phyloP scores from a whole-genome alignment of 176 grass and related monocot species.

The Raddia guianensis region DNA sequence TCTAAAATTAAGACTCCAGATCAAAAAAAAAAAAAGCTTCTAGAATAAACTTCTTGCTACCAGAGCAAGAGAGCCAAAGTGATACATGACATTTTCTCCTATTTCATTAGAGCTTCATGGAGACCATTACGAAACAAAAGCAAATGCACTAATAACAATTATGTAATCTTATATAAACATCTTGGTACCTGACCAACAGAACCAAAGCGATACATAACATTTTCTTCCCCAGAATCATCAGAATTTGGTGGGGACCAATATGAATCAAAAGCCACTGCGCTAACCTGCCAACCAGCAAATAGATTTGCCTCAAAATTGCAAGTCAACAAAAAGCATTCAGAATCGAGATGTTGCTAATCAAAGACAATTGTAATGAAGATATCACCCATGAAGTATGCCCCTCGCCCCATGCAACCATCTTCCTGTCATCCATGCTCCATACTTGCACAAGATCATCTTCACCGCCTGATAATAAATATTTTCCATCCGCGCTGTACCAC shows the following conservation, averaged over 20 bases:
- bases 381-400: slow-evolving; percentile 98
- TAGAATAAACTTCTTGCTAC: slow-evolving; percentile 29
- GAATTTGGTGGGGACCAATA: slow-evolving; percentile 91
- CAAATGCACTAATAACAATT: slow-evolving; percentile 60
- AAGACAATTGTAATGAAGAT: slow-evolving; percentile 32
- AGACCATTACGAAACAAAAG: slow-evolving; percentile 92
- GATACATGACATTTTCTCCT: slow-evolving; percentile 81
- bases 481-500: too few relatives aligned
- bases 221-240: slow-evolving; percentile 74
- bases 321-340: slow-evolving; percentile 4
- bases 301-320: slow-evolving; percentile 30
- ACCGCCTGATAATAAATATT: too few relatives aligned
- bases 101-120: slow-evolving; percentile 69
- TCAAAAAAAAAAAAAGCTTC: too few relatives aligned
- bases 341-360: slow-evolving; percentile 12
- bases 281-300: slow-evolving; percentile 68
- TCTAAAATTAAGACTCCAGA: neutral
- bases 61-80: slow-evolving; percentile 93
- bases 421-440: slow-evolving; percentile 94
- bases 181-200: slow-evolving; percentile 86
- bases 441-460: slow-evolving; percentile 99
- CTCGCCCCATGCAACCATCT: slow-evolving; percentile 94
- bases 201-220: slow-evolving; percentile 89
- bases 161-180: slow-evolving; percentile 22
- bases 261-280: slow-evolving; percentile 88